Conservation (phyloP, 768 basidiomycete genomes). For the Suillus spraguei region DNA sequence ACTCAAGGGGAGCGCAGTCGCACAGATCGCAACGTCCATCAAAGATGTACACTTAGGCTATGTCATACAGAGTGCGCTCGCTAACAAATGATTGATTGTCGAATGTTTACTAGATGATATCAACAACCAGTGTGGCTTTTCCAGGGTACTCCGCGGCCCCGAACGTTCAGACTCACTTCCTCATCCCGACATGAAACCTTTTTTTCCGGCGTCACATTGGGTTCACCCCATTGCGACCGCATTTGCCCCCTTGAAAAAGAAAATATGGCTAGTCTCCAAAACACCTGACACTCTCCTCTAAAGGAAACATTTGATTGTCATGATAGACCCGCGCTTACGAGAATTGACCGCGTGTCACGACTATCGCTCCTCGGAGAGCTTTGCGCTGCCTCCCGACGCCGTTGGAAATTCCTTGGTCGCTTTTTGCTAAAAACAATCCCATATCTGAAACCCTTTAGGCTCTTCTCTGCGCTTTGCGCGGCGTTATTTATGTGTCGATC, state of each 20-base stretch:
- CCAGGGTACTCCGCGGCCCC: slow-evolving; percentile 6
- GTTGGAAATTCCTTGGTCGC: neutral
- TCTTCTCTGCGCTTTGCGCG: neutral
- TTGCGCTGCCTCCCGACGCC: neutral
- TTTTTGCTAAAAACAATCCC: neutral
- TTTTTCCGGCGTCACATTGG: slow-evolving; percentile 7
- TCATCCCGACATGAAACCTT: neutral
- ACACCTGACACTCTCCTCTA: neutral
- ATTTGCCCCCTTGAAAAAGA: slow-evolving; percentile 9
- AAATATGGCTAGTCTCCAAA: slow-evolving; percentile 11
- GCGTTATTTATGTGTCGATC: neutral
- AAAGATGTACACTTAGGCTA: neutral
- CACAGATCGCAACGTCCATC: neutral
- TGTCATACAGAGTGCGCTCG: neutral
- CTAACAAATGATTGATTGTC: neutral
- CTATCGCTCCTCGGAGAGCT: slow-evolving; percentile 14
- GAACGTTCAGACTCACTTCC: neutral
- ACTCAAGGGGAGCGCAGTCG: neutral
- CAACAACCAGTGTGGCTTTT: neutral
- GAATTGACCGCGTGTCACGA: slow-evolving; percentile 10
- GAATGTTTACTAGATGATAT: neutral
- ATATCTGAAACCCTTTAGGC: neutral
- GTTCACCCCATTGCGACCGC: neutral
- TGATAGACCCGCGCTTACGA: slow-evolving; percentile 13
- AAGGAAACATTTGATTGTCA: slow-evolving; percentile 3